Conservation (phyloP, 208 protist species). For the Leishmania martiniquensis region DNA sequence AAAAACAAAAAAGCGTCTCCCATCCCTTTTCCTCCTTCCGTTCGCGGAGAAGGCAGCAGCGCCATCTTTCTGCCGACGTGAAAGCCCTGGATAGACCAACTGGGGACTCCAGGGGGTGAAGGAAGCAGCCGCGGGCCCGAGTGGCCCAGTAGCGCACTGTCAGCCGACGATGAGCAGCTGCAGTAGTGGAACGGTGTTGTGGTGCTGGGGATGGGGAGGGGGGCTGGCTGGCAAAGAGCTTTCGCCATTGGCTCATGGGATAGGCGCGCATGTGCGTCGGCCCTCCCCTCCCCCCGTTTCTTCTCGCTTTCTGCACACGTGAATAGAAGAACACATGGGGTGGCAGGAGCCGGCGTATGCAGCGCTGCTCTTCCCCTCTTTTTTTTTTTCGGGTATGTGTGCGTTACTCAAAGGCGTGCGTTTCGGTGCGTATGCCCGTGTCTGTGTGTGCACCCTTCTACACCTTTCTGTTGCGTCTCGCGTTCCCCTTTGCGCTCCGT, state of each 20-base stretch:
- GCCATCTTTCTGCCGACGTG: not conserved
- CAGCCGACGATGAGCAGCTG: not conserved
- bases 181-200: not conserved
- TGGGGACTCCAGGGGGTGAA: not conserved
- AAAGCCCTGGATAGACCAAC: not conserved
- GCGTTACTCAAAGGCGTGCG: too few relatives aligned
- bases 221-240: not conserved
- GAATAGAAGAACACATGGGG: too few relatives aligned
- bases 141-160: too few relatives aligned
- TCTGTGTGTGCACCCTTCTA: not conserved
- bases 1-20: too few relatives aligned
- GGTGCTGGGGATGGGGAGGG: too few relatives aligned
- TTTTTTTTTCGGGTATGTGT: not conserved
- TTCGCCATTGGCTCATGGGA: not conserved
- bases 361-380: not conserved
- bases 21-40: slow-evolving; percentile 9
- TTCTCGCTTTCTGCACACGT: not conserved
- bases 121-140: not conserved
- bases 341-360: too few relatives aligned
- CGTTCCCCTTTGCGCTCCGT: not conserved
- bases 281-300: not conserved
- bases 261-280: not conserved
- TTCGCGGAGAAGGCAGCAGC: not conserved
- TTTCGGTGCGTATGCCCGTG: not conserved
- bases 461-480: not conserved